Evolutionary conservation across 1,284 basidiomycete species (phyloP), one percentile per base, ranked within the genome.

Genomic region (Stygiomarasmius scandens): DNA sequence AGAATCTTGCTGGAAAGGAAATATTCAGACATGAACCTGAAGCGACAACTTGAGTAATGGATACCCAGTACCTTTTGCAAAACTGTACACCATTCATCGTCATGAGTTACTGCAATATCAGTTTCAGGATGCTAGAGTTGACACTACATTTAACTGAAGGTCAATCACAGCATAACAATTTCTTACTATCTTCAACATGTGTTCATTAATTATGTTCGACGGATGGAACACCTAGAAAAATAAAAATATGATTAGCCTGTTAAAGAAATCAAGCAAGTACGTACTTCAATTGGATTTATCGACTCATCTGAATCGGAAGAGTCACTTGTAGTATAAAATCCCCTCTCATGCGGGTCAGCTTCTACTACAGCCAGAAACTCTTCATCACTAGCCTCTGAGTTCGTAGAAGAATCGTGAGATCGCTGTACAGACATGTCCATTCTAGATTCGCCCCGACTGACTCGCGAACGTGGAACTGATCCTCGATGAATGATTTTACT

Each of bases 91-190:
- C 58, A 59, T 34, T 59, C 58, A 34, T 55, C 49, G 25, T 59
- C 58, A 52, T 59, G 58, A 43, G 58, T 55, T 48, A 59, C 48
- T 27, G 53, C 58, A 36, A 55, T 46, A 32, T 23, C 51, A 29
- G 50, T 44, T 16, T 49, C 25, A 2, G 14, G 25, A 5, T 29
- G 3, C 48, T 49, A 32, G 14, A 49, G 10, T 19, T 11, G 24
- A 32, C 3, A 14, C 12, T 25, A 12, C n/a, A 49, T 16, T 10
- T 2, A 25, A 32, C 20, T 19, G 14, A 5, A 29, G 2, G 29
- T 6, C 48, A 16, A 27, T 32, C 3, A 19, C 29, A 29, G 48
- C 11, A 14, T 24, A 47, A 6, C 14, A 6, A 32, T 32, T 27
- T 43, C 54, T 25, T n/a, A 56, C 54, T 8, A 24, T 38, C 12